Base-by-base conservation (phyloP, 1,139 yeast genomes). In the Yamadazyma pseudoaaseri region DNA sequence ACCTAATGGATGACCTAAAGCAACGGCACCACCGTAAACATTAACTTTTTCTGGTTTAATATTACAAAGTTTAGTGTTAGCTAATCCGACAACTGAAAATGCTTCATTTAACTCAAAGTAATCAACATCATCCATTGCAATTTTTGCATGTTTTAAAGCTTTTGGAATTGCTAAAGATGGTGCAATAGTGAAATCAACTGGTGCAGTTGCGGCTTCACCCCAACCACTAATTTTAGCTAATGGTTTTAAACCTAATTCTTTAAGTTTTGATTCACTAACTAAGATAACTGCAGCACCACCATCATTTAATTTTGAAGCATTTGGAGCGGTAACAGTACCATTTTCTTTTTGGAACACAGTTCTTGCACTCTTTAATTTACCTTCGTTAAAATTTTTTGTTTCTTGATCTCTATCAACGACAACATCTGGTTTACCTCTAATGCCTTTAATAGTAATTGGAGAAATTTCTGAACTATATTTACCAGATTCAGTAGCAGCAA, bases 21-120 rank as follows among this genome's bases (percentile, higher is more conserved):
- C 97, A 43, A 92, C 97, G 27, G 97, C 97, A 62, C 97, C 98
- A 63, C 98, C 98, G 62, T 90, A 90, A 37, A 82, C 95, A 57
- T 92, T 92, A 45, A 90, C 79, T 68, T 86, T 89, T 34, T 75
- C 74, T 21, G 69, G 65, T 39, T 80, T 76, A 40, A 92, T 59
- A 47, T 70, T 70, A 47, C 86, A 74, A 44, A 87, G 66, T 70
- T 86, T 79, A 44, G 89, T 70, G 67, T 89, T 90, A 43, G 96
- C 96, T 47, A 89, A 60, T 41, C 97, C 97, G 42, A 92, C 97
- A 37, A 89, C 97, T 12, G 96, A 77, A 68, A 92, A 92, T 16
- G 97, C 97, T 71, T 92, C 98, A 65, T 92, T 92, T 63, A 92
- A 82, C 71, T 92, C 98, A 55, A 79, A 90, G 60, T 65, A 83